Evolutionary conservation across 2,329 filamentous ascomycete genomes (phyloP).

Genomic region (Pseudogymnoascus sp.): DNA sequence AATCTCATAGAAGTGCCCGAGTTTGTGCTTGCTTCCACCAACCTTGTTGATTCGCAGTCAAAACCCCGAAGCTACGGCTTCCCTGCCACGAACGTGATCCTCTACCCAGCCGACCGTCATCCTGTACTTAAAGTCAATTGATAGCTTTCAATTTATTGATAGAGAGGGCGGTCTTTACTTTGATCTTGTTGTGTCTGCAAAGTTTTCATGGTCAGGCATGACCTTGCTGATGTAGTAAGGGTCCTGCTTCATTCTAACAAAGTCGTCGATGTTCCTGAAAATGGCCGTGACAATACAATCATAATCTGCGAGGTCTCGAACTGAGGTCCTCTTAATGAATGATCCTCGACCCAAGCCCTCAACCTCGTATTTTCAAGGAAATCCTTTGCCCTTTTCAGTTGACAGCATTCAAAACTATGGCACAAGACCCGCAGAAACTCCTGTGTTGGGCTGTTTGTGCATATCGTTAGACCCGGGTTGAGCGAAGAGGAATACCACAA

Average conservation of each 20-base stretch:
- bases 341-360: neutral
- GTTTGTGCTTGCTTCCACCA: neutral
- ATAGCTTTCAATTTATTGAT: neutral
- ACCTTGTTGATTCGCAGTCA: neutral
- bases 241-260: neutral
- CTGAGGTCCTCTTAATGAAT: neutral
- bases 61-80: neutral
- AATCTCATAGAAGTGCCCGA: neutral
- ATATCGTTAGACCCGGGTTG: neutral
- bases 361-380: neutral
- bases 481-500: neutral
- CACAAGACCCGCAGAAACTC: neutral
- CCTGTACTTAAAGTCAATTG: neutral
- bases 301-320: neutral
- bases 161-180: neutral
- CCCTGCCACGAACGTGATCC: neutral
- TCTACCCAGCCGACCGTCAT: constrained; percentile 5
- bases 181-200: neutral
- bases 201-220: neutral
- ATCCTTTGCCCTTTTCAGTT: neutral
- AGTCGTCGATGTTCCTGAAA: neutral
- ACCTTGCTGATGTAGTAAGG: neutral
- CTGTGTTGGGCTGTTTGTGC: neutral
- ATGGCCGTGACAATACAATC: neutral
- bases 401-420: constrained; percentile 12